phyloP scores from a whole-genome alignment of 768 basidiomycete species.

The Hericium erinaceus region DNA sequence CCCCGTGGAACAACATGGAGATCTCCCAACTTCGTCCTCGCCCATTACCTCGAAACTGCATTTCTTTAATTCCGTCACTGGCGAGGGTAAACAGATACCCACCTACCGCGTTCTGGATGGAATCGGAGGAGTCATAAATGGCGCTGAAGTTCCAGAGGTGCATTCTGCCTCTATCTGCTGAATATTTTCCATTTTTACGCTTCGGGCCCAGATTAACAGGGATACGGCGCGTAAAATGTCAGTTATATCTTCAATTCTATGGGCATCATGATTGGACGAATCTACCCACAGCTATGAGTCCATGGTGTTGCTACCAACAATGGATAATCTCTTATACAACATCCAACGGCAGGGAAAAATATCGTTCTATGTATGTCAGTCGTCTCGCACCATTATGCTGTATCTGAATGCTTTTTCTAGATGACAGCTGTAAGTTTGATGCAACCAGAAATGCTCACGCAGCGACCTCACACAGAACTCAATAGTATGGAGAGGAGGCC shows the following conservation, averaged over 20 bases:
- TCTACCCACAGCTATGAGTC: slow-evolving; percentile 48
- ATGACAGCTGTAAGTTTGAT: slow-evolving; percentile 66
- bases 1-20: slow-evolving; percentile 19
- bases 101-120: slow-evolving; percentile 85
- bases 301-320: slow-evolving; percentile 70
- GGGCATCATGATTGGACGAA: neutral
- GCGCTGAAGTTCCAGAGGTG: slow-evolving; percentile 71
- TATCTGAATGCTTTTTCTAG: slow-evolving; percentile 25
- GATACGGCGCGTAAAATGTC: slow-evolving; percentile 56
- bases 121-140: slow-evolving; percentile 61
- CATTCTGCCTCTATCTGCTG: slow-evolving; percentile 10
- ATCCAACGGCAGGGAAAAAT: slow-evolving; percentile 92
- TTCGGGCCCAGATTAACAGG: slow-evolving; percentile 47
- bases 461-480: neutral
- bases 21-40: slow-evolving; percentile 37
- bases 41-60: slow-evolving; percentile 61
- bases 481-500: slow-evolving; percentile 83
- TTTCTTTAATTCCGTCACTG: slow-evolving; percentile 75
- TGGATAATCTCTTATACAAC: slow-evolving; percentile 86
- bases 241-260: slow-evolving; percentile 14
- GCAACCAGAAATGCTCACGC: neutral
- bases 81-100: slow-evolving; percentile 57
- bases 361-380: slow-evolving; percentile 61
- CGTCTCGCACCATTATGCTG: slow-evolving; percentile 19
- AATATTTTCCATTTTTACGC: neutral